phyloP scores from a whole-genome alignment of 2,329 filamentous ascomycete genomes.

The Penicillium sp. region DNA sequence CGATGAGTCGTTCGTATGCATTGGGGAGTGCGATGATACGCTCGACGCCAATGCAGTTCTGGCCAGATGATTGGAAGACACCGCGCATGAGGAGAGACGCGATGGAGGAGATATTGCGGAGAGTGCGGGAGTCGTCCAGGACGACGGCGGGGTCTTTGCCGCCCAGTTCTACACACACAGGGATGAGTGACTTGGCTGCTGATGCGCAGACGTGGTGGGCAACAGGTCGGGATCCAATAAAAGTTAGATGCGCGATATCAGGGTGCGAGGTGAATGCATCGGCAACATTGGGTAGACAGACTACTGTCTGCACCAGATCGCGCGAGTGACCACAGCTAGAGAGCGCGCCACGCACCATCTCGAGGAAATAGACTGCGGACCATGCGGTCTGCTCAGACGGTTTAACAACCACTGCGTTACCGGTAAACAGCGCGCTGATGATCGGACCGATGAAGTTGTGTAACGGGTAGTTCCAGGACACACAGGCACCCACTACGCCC shows the following conservation, averaged over 20 bases:
- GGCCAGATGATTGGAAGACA: conserved; percentile 87
- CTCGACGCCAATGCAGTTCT: conserved; percentile 97
- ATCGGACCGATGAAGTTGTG: conserved; percentile 90
- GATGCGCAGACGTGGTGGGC: conserved; percentile 80
- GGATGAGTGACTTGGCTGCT: conserved; percentile 76
- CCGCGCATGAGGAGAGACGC: conserved; percentile 79
- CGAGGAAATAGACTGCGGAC: conserved; percentile 74
- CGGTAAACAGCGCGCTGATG: conserved; percentile 81
- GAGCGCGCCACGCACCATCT: conserved; percentile 69
- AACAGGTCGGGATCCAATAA: conserved; percentile 82
- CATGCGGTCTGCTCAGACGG: conserved; percentile 92
- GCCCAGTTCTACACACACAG: conserved; percentile 81
- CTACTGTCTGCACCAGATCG: conserved; percentile 70
- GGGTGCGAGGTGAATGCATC: conserved; percentile 75
- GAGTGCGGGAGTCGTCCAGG: conserved; percentile 62
- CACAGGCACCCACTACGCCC: conserved; percentile 81
- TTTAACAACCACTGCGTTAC: conserved; percentile 87
- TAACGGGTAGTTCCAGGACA: conserved; percentile 96
- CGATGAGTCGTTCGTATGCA: conserved; percentile 66
- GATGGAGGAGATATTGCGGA: conserved; percentile 57
- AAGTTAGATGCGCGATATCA: conserved; percentile 78
- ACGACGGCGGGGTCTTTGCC: conserved; percentile 90
- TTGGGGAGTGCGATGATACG: conserved; percentile 71
- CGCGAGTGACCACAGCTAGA: conserved; percentile 72
- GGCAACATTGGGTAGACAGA: conserved; percentile 80